Conservation (phyloP, 768 basidiomycete genomes). For the Porphyrellus cyaneotinctus region DNA sequence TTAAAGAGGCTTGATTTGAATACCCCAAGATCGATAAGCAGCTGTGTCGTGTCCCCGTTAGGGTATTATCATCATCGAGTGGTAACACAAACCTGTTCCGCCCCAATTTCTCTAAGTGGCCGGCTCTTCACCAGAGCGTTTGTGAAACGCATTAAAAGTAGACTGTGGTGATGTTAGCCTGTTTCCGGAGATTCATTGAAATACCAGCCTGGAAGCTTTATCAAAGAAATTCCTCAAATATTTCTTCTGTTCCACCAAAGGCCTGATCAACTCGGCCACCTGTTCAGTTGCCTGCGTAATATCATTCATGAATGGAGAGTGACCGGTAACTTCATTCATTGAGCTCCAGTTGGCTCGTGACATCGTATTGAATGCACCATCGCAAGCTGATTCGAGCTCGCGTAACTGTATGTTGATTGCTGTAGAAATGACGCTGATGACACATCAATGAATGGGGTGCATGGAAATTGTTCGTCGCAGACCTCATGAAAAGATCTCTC, state of each 20-base stretch:
- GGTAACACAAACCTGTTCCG: conserved; percentile 70
- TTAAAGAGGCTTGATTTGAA: conserved; percentile 80
- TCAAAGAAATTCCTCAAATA: conserved; percentile 91
- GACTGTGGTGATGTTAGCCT: conserved; percentile 37
- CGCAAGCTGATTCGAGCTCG: conserved; percentile 83
- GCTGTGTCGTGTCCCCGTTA: conserved; percentile 37
- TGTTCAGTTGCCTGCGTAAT: conserved; percentile 71
- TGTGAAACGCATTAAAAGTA: conserved; percentile 84
- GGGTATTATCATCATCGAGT: background rate
- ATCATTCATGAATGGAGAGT: conserved; percentile 77
- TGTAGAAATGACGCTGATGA: conserved; percentile 70
- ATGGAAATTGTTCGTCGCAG: conserved; percentile 11
- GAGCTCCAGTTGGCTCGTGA: conserved; percentile 74
- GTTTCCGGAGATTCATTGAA: background rate
- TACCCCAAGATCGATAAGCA: conserved; percentile 86
- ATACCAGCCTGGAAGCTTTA: conserved; percentile 78
- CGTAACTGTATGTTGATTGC: conserved; percentile 76
- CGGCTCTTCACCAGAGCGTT: conserved; percentile 85
- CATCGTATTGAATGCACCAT: conserved; percentile 74
- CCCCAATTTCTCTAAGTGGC: conserved; percentile 88
- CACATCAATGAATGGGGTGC: background rate
- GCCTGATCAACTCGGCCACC: conserved; percentile 72
- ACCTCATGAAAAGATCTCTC: conserved; percentile 89
- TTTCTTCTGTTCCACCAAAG: conserved; percentile 90
- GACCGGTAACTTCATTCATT: conserved; percentile 80